These are phyloP conservation scores for Amanita rimosa DNA, from an alignment of 768 basidiomycete species.

Conservation along the genomic window DNA sequence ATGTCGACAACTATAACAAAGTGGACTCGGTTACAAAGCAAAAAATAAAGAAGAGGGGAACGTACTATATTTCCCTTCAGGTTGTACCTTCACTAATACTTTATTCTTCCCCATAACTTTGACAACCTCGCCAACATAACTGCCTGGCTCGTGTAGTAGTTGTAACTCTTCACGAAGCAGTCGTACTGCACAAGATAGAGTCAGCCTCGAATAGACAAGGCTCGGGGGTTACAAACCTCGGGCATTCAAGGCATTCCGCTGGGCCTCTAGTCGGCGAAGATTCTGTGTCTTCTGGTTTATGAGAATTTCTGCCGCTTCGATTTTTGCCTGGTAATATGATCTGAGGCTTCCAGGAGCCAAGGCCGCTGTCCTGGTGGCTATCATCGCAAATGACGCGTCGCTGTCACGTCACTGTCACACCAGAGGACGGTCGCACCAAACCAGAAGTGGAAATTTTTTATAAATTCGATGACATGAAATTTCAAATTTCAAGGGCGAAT, in stretches of 20 bases:
- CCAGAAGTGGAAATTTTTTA: no score
- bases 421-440: no score
- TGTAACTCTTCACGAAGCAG: slow-evolving; percentile 88
- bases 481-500: no score
- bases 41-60: slow-evolving; percentile 10
- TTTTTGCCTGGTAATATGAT: slow-evolving; percentile 93
- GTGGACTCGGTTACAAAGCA: not conserved
- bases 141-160: slow-evolving; percentile 87
- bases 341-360: slow-evolving; percentile 54
- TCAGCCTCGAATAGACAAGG: not conserved
- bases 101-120: slow-evolving; percentile 99
- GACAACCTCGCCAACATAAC: slow-evolving; percentile 95
- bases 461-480: no score
- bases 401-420: slow-evolving; percentile 7
- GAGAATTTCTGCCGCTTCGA: slow-evolving; percentile 82
- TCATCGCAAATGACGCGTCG: slow-evolving; percentile 23
- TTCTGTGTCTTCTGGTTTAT: slow-evolving; percentile 98
- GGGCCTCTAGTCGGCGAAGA: slow-evolving; percentile 87
- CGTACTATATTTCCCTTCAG: slow-evolving; percentile 98
- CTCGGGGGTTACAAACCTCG: slow-evolving; percentile 46
- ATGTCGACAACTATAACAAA: slow-evolving; percentile 81
- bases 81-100: slow-evolving; percentile 95
- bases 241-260: slow-evolving; percentile 94
- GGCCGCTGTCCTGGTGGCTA: slow-evolving; percentile 24
- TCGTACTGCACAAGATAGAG: slow-evolving; percentile 46